Evolutionary conservation across 2,329 filamentous ascomycete genomes (phyloP), one percentile per base, ranked within the genome.

Genomic region (Aspergillus chevalieri): DNA sequence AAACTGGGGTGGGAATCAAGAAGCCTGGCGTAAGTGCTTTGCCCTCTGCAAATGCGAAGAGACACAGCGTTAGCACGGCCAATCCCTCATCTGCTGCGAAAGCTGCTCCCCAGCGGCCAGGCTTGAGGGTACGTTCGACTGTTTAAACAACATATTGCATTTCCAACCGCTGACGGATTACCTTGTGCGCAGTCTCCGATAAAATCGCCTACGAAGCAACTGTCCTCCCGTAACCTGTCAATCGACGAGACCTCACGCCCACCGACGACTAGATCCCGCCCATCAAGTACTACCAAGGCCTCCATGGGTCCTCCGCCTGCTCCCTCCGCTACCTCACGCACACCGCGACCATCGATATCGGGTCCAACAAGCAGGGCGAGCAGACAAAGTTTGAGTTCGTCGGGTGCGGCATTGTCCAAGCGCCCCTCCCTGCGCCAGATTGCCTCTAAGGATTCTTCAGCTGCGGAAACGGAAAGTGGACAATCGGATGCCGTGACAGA

Each of bases 141-240:
- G 19, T 15, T 21, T n/a, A 8, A 14, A 8, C 45, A 21, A 8
- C 44, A 21, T 21, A 33, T 50, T 54, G 19, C 50, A 22, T 45
- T 14, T 22, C 38, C 44, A 44, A 43, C 49, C 48, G 43, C 58
- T 69, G 46, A 68, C 55, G 1, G 33, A 19, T 36, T 47, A 38
- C 49, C 8, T 53, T 26, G 38, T 57, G 36, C 62, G 36, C 62
- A 90, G 83, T 89, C 85, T 51, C 87, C 88, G 2, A 84, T 81
- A 0, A 91, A 88, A 61, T 91, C 87, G 1, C 88, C 88, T 1
- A 88, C 85, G 3, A 93, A 93, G 64, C 85, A 87, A 59, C 67
- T 87, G n/a, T 56, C 62, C 8, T 74, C 70, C 12, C 58, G 64
- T 52, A 69, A 75, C 26, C 54, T 63, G 1, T 65, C 68, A 28